phyloP scores from a whole-genome alignment of 345 rosid genomes.

The Schrenkiella parvula region DNA sequence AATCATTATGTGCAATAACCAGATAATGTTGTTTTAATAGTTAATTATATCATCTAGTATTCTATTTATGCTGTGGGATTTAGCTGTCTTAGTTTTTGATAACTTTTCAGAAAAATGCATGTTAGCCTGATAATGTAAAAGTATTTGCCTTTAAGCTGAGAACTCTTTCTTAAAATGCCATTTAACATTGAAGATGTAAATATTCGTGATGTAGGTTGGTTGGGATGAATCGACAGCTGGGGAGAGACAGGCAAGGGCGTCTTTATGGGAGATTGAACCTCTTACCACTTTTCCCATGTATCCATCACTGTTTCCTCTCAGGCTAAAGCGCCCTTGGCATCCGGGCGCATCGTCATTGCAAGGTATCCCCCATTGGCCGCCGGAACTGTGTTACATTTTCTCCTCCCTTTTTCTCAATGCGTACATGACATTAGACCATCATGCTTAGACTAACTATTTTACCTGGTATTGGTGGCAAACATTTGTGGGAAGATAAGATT shows the following conservation, averaged over 20 bases:
- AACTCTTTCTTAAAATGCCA: too few species aligned
- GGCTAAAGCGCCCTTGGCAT: conserved; percentile 70
- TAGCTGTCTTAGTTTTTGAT: not conserved
- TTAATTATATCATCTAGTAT: not conserved
- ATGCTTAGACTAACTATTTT: not conserved
- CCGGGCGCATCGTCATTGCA: conserved; percentile 47
- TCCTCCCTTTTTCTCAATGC: not conserved
- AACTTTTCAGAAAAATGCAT: not conserved
- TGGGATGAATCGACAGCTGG: conserved; percentile 81
- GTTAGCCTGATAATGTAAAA: not conserved
- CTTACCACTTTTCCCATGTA: conserved; percentile 75
- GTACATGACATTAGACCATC: not conserved
- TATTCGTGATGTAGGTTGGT: conserved; percentile 48
- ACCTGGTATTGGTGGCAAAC: not conserved
- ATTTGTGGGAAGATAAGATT: not conserved
- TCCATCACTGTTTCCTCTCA: conserved; percentile 65
- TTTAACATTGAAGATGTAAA: not conserved
- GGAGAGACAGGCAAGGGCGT: conserved; percentile 71
- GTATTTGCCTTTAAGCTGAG: not conserved
- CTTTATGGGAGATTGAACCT: conserved; percentile 74
- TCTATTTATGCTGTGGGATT: not conserved
- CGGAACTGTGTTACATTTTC: not conserved
- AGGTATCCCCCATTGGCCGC: conserved; percentile 32
- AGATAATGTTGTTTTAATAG: not conserved
- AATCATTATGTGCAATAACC: not conserved